Base-by-base conservation (phyloP, 345 rosid species). In the Fremontodendron californicum region DNA sequence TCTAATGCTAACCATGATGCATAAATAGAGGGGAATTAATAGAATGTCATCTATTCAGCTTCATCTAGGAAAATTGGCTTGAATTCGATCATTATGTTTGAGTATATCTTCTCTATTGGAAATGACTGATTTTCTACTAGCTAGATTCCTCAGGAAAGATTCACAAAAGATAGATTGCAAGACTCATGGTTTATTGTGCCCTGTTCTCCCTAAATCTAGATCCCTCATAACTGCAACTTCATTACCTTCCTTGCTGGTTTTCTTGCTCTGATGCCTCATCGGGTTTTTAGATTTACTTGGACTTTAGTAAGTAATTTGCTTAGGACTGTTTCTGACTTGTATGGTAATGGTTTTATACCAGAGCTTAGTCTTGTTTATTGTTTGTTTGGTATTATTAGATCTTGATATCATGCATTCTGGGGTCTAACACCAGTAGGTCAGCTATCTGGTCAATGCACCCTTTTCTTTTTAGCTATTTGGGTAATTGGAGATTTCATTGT, bases 1-100 rank as follows among this genome's bases (percentile, higher is more conserved):
- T 67, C n/a, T 43, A 42, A 18, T n/a, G 71, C 46, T 64, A 64
- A 64, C 46, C 71, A 39, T 65, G 49, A 40, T 40, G 70, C 31
- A n/a, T n/a, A n/a, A 65, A 40, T 15, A 61, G 70, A 65, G 70
- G 71, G 12, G 4, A 64, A 35, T 66, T 40, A 11, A n/a, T 4
- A 18, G 16, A 40, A 40, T 66, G 49, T 2, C 49, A 64, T 37
- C 27, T 64, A 35, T 64, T 64, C 7, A 40, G 71, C 49, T 66
- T 66, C 48, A 65, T 65, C 45, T 37, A 1, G 70, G 48, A 65
- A 65, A 39, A 65, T 65, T 39, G 18, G 18, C 70, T n/a, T 11
- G 45, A 65, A 65, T 51, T 51, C 21, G 0, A 51, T n/a, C 16
- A 40, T 65, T 65, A 1, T 19, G 21, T 39, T 64, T 27, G n/a